Evolutionary conservation across 176 grass and related monocot species (phyloP).

Genomic region (Oryza coarctata): DNA sequence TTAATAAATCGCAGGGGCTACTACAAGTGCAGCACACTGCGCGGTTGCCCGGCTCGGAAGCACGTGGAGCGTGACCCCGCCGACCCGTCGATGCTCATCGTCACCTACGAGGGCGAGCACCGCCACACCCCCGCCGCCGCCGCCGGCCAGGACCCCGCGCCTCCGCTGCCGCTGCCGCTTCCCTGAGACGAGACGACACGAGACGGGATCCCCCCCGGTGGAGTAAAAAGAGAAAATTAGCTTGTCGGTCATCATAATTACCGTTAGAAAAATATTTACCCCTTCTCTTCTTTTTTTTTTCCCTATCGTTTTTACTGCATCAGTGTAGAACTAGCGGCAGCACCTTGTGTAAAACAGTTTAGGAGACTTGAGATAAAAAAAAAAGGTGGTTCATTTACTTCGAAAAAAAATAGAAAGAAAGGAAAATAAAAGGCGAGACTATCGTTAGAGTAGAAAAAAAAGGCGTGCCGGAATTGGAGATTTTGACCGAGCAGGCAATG

Average conservation of each 20-base stretch:
- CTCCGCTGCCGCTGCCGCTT: background rate
- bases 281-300: background rate
- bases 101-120: slow-evolving; percentile 87
- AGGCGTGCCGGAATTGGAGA: background rate
- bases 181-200: too few relatives aligned
- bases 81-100: slow-evolving; percentile 73
- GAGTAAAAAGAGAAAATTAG: background rate
- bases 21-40: slow-evolving; percentile 85
- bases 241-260: background rate
- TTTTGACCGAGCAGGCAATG: slow-evolving; percentile 6
- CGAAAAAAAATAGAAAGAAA: background rate
- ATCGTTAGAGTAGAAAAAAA: background rate
- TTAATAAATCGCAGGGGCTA: slow-evolving; percentile 40
- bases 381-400: too few relatives aligned
- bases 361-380: background rate
- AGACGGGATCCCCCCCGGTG: too few relatives aligned
- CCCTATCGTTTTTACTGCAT: background rate
- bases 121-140: slow-evolving; percentile 38
- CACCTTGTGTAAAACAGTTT: background rate
- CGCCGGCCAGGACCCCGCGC: slow-evolving; percentile 15
- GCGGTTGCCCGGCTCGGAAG: slow-evolving; percentile 76
- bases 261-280: background rate
- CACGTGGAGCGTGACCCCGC: slow-evolving; percentile 80
- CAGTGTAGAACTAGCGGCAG: background rate
- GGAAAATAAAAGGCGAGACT: background rate